Percentiles rank a stretch among this genome's conserved stretches.
Conservation (phyloP, 2,329 filamentous ascomycete species). For the Colletotrichum sp. region DNA sequence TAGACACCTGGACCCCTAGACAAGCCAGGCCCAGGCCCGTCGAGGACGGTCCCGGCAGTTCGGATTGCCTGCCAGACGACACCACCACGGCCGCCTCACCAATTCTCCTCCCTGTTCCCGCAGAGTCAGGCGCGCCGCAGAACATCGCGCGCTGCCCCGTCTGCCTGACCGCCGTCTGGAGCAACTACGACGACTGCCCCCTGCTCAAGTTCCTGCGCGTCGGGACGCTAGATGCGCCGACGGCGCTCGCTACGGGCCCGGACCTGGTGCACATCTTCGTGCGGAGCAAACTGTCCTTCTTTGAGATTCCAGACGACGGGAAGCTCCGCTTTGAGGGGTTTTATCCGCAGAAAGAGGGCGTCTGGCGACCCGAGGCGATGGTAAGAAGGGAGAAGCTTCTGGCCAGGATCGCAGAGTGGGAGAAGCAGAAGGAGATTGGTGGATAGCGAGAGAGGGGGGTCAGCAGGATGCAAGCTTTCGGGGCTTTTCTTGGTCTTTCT, state of each 20-base stretch:
- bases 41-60: neutral
- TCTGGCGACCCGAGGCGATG: slow-evolving; percentile 37
- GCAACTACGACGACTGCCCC: slow-evolving; percentile 40
- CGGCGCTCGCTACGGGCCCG: slow-evolving; percentile 39
- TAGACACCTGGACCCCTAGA: slow-evolving; percentile 4
- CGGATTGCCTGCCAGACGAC: neutral
- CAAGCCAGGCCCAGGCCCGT: neutral
- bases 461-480: neutral
- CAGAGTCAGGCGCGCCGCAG: slow-evolving; percentile 44
- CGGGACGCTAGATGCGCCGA: slow-evolving; percentile 46
- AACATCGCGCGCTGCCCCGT: slow-evolving; percentile 45
- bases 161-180: slow-evolving; percentile 46
- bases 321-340: slow-evolving; percentile 40
- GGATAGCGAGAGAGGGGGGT: neutral
- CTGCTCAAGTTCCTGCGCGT: slow-evolving; percentile 42
- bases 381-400: slow-evolving; percentile 31
- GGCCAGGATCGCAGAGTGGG: slow-evolving; percentile 16
- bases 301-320: slow-evolving; percentile 38
- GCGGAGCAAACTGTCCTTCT: slow-evolving; percentile 40
- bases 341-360: slow-evolving; percentile 33
- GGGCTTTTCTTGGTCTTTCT: neutral
- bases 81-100: slow-evolving; percentile 3
- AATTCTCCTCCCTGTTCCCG: slow-evolving; percentile 35
- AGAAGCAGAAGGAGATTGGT: neutral
- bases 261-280: slow-evolving; percentile 50